Conservation (phyloP, 495 filamentous ascomycete genomes). For the Hypoxylon fuscum region DNA sequence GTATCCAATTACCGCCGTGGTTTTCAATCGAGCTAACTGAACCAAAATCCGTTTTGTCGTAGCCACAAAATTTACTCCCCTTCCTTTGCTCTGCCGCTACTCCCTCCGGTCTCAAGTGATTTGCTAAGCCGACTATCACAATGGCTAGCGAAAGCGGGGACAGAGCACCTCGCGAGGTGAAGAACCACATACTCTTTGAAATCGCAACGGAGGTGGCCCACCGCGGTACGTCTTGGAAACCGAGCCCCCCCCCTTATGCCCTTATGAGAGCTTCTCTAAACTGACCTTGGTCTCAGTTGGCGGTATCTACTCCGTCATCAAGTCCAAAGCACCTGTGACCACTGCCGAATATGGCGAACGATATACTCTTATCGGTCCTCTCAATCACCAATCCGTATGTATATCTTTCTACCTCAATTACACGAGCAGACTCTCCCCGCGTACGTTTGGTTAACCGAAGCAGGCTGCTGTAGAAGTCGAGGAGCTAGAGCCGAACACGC, state of each 20-base stretch:
- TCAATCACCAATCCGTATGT: conserved; percentile 87
- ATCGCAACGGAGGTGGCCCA: conserved; percentile 97
- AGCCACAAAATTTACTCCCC: background rate
- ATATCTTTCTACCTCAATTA: background rate
- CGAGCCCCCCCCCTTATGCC: too few relatives aligned
- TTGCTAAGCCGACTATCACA: conserved; percentile 9
- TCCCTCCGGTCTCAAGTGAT: background rate
- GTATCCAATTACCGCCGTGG: background rate
- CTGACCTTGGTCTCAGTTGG: conserved; percentile 69
- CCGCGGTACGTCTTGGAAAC: conserved; percentile 68
- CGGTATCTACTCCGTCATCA: conserved; percentile 98
- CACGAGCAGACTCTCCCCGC: too few relatives aligned
- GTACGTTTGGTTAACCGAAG: conserved; percentile 25
- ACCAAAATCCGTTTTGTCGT: conserved; percentile 8
- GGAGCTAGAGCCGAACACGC: conserved; percentile 83
- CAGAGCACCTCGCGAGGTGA: conserved; percentile 56
- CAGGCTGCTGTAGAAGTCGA: conserved; percentile 96
- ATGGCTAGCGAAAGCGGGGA: conserved; percentile 49
- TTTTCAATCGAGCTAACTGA: conserved; percentile 1
- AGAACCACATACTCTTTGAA: conserved; percentile 79
- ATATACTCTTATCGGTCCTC: conserved; percentile 93
- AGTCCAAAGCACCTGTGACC: conserved; percentile 97
- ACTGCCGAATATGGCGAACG: conserved; percentile 98
- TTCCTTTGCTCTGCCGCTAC: background rate
- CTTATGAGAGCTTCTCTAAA: conserved; percentile 4